Conservation (phyloP, 2,329 filamentous ascomycete species). For the Claviceps fusiformis region DNA sequence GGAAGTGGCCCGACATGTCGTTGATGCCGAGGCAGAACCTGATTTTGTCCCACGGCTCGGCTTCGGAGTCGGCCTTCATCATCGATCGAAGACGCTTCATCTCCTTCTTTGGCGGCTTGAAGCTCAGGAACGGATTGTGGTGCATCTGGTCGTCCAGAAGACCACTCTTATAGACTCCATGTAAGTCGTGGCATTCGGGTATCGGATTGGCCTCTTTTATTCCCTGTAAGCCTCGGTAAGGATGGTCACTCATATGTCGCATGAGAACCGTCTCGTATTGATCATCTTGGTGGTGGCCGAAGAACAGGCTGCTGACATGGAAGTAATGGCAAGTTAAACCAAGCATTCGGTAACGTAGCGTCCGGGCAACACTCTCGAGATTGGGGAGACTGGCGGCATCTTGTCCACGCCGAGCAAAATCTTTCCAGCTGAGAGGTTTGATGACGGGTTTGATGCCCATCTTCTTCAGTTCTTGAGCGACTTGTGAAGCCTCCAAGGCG, state of each 20-base stretch:
- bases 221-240: conserved; percentile 56
- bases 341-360: conserved; percentile 57
- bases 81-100: conserved; percentile 16
- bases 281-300: conserved; percentile 84
- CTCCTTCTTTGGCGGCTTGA: conserved; percentile 18
- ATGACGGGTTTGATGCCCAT: conserved; percentile 21
- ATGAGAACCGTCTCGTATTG: conserved; percentile 82
- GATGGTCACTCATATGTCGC: conserved; percentile 56
- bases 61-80: conserved; percentile 16
- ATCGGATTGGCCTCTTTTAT: conserved; percentile 54
- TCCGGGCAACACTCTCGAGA: conserved; percentile 66
- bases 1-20: conserved; percentile 15
- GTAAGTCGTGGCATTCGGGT: conserved; percentile 70
- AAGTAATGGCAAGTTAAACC: conserved; percentile 43
- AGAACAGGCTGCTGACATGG: conserved; percentile 47
- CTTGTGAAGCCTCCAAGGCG: conserved; percentile 33
- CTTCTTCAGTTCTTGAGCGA: conserved; percentile 25
- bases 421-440: conserved; percentile 32
- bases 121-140: conserved; percentile 23
- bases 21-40: conserved; percentile 9
- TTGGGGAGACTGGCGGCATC: conserved; percentile 34
- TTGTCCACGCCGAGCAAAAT: conserved; percentile 15
- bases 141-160: conserved; percentile 31
- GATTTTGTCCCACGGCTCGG: conserved; percentile 10
- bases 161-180: conserved; percentile 57